These are phyloP conservation scores for Mrakia hoshinonis DNA, from an alignment of 768 basidiomycete species.

Conservation along the genomic window DNA sequence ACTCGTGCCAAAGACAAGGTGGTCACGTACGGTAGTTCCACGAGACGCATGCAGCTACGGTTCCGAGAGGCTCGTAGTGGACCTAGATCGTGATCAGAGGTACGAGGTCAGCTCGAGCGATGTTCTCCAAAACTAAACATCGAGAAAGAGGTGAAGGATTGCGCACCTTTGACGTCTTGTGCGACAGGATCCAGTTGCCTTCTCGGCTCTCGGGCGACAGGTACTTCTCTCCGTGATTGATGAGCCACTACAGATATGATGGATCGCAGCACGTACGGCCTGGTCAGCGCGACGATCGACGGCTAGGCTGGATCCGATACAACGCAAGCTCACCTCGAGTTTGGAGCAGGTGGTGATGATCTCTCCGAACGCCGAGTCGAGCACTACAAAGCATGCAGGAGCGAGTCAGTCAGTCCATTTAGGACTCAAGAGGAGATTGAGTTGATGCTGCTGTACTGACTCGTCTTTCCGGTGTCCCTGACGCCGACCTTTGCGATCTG, in stretches of 20 bases:
- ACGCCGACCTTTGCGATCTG: slow-evolving; percentile 76
- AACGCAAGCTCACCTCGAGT: slow-evolving; percentile 31
- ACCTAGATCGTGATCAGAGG: slow-evolving; percentile 35
- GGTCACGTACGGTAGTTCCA: slow-evolving; percentile 70
- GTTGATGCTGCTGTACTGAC: slow-evolving; percentile 30
- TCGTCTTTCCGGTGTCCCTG: slow-evolving; percentile 89
- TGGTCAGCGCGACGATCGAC: neutral
- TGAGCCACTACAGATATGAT: slow-evolving; percentile 62
- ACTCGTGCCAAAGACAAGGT: slow-evolving; percentile 9
- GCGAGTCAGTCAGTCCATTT: slow-evolving; percentile 10
- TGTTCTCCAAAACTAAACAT: neutral
- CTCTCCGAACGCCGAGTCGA: slow-evolving; percentile 91
- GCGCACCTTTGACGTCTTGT: slow-evolving; percentile 49
- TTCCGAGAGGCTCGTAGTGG: slow-evolving; percentile 78
- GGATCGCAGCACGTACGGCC: no score
- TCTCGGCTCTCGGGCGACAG: slow-evolving; percentile 64
- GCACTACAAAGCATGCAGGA: slow-evolving; percentile 48
- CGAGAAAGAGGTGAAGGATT: neutral
- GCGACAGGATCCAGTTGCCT: slow-evolving; percentile 56
- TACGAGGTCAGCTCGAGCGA: neutral
- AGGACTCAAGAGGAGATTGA: neutral
- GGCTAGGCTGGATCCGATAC: neutral
- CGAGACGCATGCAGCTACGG: slow-evolving; percentile 84
- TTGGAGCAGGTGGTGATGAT: slow-evolving; percentile 91
- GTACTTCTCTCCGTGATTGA: slow-evolving; percentile 71